phyloP scores from a whole-genome alignment of 2,329 filamentous ascomycete species.

The Fusarium devonianum region DNA sequence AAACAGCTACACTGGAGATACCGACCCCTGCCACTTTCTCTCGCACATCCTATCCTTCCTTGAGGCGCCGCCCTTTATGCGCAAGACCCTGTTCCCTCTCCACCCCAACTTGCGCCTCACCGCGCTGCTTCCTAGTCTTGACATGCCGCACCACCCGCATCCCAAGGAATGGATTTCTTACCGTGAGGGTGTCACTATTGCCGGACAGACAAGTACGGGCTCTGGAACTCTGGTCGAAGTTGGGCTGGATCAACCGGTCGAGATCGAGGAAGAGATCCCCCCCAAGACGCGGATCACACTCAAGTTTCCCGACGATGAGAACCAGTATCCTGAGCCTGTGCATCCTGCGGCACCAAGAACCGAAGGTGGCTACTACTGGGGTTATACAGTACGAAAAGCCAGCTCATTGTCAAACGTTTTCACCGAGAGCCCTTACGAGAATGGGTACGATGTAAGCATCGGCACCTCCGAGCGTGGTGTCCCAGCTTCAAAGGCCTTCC shows the following conservation, averaged over 20 bases:
- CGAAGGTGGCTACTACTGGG: constrained; percentile 86
- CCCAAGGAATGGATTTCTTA: constrained; percentile 80
- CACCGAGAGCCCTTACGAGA: constrained; percentile 76
- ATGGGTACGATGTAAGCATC: constrained; percentile 82
- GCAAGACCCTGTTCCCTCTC: constrained; percentile 76
- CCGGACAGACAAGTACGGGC: constrained; percentile 52
- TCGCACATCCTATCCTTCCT: constrained; percentile 81
- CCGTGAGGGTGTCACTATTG: constrained; percentile 76
- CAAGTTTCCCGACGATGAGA: constrained; percentile 62
- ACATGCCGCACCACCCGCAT: constrained; percentile 85
- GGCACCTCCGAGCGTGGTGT: constrained; percentile 82
- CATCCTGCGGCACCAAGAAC: constrained; percentile 73
- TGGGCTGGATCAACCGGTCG: constrained; percentile 62
- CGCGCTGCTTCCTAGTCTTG: constrained; percentile 76
- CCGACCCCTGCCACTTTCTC: constrained; percentile 81
- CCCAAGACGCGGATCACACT: constrained; percentile 77
- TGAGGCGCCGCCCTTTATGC: constrained; percentile 84
- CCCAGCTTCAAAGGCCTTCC: constrained; percentile 57
- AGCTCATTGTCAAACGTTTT: constrained; percentile 74
- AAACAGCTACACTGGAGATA: constrained; percentile 69
- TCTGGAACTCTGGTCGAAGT: constrained; percentile 64
- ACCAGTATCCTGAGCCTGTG: constrained; percentile 63
- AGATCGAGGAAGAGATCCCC: constrained; percentile 68
- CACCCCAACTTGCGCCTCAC: constrained; percentile 80
- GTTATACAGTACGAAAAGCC: constrained; percentile 74